phyloP scores from a whole-genome alignment of 768 basidiomycete species.

The Agaricus subrufescens region DNA sequence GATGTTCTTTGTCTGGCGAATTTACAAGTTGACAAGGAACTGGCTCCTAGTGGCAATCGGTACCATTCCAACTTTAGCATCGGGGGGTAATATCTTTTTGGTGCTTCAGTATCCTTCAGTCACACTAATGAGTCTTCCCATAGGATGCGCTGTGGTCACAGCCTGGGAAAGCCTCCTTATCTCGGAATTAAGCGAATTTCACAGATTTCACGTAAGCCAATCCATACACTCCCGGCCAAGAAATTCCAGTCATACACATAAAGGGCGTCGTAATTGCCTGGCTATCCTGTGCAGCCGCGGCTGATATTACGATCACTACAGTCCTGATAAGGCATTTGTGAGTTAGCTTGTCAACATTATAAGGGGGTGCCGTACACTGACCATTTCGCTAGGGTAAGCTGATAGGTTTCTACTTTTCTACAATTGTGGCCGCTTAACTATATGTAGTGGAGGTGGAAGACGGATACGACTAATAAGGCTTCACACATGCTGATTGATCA shows the following conservation, averaged over 20 bases:
- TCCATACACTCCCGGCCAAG: too few relatives aligned
- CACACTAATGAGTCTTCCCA: too few relatives aligned
- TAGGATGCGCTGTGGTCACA: conserved; percentile 22
- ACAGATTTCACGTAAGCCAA: too few relatives aligned
- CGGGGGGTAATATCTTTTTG: conserved; percentile 12
- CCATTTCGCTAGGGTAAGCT: conserved; percentile 2
- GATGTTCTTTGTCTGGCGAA: conserved; percentile 39
- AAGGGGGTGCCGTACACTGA: background rate
- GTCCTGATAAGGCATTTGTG: conserved; percentile 41
- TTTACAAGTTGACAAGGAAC: conserved; percentile 23
- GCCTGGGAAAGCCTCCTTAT: conserved; percentile 8
- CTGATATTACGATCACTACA: conserved; percentile 37
- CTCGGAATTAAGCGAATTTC: too few relatives aligned
- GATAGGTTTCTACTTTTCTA: background rate
- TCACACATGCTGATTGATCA: conserved; percentile 27
- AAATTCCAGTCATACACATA: background rate
- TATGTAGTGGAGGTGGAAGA: conserved; percentile 31
- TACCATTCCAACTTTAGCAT: conserved; percentile 13
- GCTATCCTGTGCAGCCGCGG: conserved; percentile 34
- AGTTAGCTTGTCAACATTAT: background rate
- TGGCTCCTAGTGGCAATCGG: conserved; percentile 14
- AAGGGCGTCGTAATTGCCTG: conserved; percentile 29
- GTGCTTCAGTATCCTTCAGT: background rate
- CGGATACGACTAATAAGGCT: conserved; percentile 35
- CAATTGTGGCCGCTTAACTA: background rate